Evolutionary conservation across 2,329 filamentous ascomycete genomes (phyloP).

Genomic region (Sporothrix sp.): DNA sequence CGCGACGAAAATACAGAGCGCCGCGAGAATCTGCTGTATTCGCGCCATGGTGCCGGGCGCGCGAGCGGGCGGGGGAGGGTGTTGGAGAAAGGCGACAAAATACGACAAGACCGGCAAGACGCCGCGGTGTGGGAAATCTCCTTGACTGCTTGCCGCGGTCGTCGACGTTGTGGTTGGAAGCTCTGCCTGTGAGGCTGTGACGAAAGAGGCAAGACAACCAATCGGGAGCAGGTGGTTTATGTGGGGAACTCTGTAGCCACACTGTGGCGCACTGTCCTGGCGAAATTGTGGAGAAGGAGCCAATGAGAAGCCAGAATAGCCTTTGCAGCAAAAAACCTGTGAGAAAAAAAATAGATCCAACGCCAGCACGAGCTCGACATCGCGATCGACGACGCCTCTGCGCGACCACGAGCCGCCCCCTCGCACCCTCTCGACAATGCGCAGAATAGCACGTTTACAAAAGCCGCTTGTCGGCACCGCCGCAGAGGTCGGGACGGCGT

Average conservation of each 20-base stretch:
- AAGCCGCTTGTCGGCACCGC: conserved; percentile 5
- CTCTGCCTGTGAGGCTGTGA: no score
- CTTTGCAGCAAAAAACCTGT: background rate
- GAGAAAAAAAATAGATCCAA: no score
- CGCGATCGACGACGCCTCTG: no score
- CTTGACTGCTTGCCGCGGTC: no score
- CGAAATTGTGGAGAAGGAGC: background rate
- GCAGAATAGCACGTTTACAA: conserved; percentile 33
- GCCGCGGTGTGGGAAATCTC: background rate
- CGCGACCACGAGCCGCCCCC: background rate
- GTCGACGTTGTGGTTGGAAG: no score
- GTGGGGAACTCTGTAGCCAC: background rate
- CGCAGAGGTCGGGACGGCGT: background rate
- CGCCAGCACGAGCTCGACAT: no score
- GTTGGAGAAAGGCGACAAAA: background rate
- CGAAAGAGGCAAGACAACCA: no score
- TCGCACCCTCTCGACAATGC: conserved; percentile 25
- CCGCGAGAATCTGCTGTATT: conserved; percentile 28
- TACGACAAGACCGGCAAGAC: background rate
- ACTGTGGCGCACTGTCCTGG: conserved; percentile 4
- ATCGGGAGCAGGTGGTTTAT: background rate
- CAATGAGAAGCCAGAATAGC: conserved; percentile 5
- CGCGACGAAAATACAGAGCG: conserved; percentile 27
- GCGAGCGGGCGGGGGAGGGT: no score
- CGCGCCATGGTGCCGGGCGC: conserved; percentile 33